Conservation (phyloP, 163 green algal genomes). For the Chlorella variabilis region DNA sequence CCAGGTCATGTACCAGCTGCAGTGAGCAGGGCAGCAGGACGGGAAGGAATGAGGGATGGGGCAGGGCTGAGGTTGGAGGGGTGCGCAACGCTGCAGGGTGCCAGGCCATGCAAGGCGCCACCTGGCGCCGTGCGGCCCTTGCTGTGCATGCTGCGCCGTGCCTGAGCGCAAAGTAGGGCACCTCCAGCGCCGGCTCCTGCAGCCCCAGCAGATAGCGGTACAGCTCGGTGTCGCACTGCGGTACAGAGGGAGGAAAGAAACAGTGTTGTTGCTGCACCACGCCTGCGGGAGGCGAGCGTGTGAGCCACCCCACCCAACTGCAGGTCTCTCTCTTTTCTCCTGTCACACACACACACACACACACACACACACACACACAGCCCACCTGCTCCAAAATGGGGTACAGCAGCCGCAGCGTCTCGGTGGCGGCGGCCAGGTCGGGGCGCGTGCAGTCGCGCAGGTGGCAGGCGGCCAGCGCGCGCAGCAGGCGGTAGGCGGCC, state of each 20-base stretch:
- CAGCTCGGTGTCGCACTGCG: conserved; percentile 69
- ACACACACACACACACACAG: no score
- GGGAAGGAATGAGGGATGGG: neutral
- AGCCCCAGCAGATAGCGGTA: conserved; percentile 42
- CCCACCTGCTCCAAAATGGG: conserved; percentile 62
- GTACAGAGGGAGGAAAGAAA: no score
- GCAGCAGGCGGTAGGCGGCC: conserved; percentile 71
- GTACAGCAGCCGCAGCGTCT: conserved; percentile 72
- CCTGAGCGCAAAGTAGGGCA: conserved; percentile 74
- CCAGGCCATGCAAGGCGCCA: no score
- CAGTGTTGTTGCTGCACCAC: no score
- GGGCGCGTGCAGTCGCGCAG: conserved; percentile 84
- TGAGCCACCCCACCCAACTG: neutral
- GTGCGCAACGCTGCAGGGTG: no score
- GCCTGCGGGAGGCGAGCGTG: no score
- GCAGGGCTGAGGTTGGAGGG: neutral
- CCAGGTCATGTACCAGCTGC: conserved; percentile 89
- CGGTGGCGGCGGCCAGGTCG: conserved; percentile 75
- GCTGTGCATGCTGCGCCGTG: neutral
- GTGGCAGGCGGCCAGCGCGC: conserved; percentile 64
- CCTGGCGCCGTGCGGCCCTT: no score
- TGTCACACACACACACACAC: no score
- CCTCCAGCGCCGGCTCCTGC: conserved; percentile 53
- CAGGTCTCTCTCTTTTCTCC: no score
- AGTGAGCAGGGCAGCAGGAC: neutral